phyloP scores from a whole-genome alignment of 2,329 filamentous ascomycete species.

The Thermothelomyces thermophilus region DNA sequence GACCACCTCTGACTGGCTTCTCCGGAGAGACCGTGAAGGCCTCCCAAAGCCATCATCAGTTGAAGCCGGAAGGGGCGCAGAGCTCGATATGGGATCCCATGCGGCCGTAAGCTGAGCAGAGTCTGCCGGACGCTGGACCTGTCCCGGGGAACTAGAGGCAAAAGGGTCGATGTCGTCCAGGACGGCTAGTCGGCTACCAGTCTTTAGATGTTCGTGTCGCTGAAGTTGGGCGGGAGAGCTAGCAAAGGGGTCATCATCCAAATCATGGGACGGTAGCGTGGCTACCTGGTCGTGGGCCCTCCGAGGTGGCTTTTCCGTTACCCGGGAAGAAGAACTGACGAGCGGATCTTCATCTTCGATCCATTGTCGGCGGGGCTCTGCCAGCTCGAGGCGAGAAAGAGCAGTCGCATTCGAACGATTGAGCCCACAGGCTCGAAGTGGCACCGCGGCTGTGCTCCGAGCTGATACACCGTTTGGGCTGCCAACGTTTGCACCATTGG shows the following conservation, averaged over 20 bases:
- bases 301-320: neutral
- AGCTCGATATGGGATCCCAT: constrained; percentile 50
- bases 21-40: constrained; percentile 15
- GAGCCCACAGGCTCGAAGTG: neutral
- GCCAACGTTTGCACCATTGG: neutral
- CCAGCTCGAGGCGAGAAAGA: neutral
- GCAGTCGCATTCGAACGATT: neutral
- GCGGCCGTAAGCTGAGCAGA: constrained; percentile 26
- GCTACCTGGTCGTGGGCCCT: neutral
- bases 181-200: neutral
- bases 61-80: constrained; percentile 36
- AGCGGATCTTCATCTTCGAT: constrained; percentile 9
- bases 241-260: neutral
- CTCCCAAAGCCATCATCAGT: constrained; percentile 9
- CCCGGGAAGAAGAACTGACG: constrained; percentile 12
- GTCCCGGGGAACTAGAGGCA: constrained; percentile 19
- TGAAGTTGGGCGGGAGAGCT: neutral
- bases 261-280: neutral
- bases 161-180: constrained; percentile 15
- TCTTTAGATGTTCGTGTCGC: neutral
- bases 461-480: neutral
- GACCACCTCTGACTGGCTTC: constrained; percentile 29
- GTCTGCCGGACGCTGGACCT: constrained; percentile 14
- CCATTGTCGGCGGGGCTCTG: neutral
- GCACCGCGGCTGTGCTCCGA: neutral